Evolutionary conservation across 768 basidiomycete genomes (phyloP).

Genomic region (Tephrocybe rancida): DNA sequence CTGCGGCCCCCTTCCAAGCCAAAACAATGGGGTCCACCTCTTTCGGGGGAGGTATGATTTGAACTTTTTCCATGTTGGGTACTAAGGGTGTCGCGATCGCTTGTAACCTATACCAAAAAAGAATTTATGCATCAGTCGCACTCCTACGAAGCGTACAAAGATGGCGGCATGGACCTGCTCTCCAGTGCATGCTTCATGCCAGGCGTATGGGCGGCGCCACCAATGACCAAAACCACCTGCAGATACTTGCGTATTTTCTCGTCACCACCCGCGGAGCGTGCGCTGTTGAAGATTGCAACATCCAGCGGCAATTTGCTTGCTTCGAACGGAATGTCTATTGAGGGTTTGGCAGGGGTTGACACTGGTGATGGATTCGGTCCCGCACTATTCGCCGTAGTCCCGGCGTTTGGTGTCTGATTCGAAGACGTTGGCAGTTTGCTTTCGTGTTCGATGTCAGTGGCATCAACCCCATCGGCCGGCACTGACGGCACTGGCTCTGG

Average conservation of each 20-base stretch:
- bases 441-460: conserved; percentile 53
- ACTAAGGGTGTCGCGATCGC: conserved; percentile 85
- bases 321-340: conserved; percentile 81
- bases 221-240: conserved; percentile 85
- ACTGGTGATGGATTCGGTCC: conserved; percentile 21
- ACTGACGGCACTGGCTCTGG: conserved; percentile 31
- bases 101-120: conserved; percentile 53
- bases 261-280: conserved; percentile 84
- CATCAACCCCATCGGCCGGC: conserved; percentile 36
- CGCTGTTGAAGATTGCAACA: conserved; percentile 90
- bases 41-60: conserved; percentile 93
- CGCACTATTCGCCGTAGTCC: conserved; percentile 6
- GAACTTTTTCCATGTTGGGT: conserved; percentile 83
- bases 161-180: conserved; percentile 63
- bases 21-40: conserved; percentile 90
- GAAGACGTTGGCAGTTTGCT: conserved; percentile 32
- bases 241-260: conserved; percentile 91
- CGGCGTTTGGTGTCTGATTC: conserved; percentile 17
- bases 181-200: conserved; percentile 87
- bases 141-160: neutral
- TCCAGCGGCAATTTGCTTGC: conserved; percentile 91
- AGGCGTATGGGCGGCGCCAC: conserved; percentile 78
- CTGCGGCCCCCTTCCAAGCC: conserved; percentile 93
- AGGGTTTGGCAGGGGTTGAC: conserved; percentile 43
- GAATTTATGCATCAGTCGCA: neutral